Conservation (phyloP, 1,284 basidiomycete species). For the Sphagnurus paluster region DNA sequence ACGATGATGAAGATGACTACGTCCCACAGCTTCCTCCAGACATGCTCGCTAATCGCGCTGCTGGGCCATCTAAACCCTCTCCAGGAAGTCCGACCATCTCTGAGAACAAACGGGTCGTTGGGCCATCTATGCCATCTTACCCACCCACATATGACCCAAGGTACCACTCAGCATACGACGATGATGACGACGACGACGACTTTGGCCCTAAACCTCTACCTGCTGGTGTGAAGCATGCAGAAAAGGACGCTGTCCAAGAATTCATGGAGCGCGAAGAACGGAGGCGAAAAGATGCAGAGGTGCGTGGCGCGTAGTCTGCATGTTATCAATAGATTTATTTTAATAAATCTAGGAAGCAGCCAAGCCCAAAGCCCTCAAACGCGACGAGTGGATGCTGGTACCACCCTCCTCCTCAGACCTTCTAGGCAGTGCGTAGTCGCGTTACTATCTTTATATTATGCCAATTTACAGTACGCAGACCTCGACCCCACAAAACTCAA, state of each 20-base stretch:
- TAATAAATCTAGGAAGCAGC: slow-evolving; percentile 54
- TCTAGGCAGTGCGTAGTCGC: slow-evolving; percentile 60
- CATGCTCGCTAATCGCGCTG: slow-evolving; percentile 25
- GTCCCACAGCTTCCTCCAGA: slow-evolving; percentile 67
- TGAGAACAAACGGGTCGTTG: slow-evolving; percentile 27
- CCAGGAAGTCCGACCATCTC: slow-evolving; percentile 29
- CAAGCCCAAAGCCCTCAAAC: slow-evolving; percentile 72
- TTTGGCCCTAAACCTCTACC: slow-evolving; percentile 73
- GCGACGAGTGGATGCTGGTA: slow-evolving; percentile 95
- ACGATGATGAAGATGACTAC: slow-evolving; percentile 63
- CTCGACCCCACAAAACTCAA: slow-evolving; percentile 45
- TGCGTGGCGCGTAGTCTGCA: slow-evolving; percentile 27
- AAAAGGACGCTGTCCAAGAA: slow-evolving; percentile 65
- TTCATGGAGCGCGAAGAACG: slow-evolving; percentile 84
- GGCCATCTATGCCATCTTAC: slow-evolving; percentile 35
- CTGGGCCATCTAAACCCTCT: slow-evolving; percentile 20
- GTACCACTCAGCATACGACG: slow-evolving; percentile 33
- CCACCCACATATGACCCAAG: slow-evolving; percentile 33
- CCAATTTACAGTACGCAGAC: slow-evolving; percentile 21
- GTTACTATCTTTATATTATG: not conserved
- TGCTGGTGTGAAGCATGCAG: slow-evolving; percentile 32
- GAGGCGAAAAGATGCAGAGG: slow-evolving; percentile 65
- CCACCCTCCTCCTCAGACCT: slow-evolving; percentile 82
- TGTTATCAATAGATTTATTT: not conserved
- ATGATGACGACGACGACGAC: slow-evolving; percentile 71